A percentile compares a stretch with the other conserved stretches of the same genome.
Conservation (phyloP, 805 yeast species). For the Wickerhamiella allomyrinae region DNA sequence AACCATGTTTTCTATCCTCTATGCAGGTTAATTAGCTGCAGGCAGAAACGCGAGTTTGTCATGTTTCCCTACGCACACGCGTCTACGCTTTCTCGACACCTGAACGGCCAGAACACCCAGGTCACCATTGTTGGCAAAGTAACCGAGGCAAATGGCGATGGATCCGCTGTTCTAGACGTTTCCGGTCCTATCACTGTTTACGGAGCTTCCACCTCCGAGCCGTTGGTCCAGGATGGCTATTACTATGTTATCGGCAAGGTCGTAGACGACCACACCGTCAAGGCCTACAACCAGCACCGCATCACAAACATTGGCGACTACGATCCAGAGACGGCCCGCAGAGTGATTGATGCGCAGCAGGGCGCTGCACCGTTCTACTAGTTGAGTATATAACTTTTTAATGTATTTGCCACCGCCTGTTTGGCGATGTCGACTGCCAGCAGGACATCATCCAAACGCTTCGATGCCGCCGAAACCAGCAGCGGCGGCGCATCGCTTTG, state of each 20-base stretch:
- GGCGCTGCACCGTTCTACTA: background rate
- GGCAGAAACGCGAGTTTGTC: background rate
- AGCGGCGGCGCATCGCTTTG: background rate
- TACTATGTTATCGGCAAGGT: conserved; percentile 27
- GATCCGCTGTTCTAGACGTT: conserved; percentile 19
- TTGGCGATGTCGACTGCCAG: conserved; percentile 6
- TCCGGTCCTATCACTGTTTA: conserved; percentile 23
- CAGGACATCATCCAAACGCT: conserved; percentile 6
- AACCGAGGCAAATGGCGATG: conserved; percentile 18
- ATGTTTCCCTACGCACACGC: conserved; percentile 22
- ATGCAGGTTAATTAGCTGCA: background rate
- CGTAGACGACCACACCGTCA: conserved; percentile 19
- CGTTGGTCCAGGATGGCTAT: conserved; percentile 17
- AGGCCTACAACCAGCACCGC: conserved; percentile 10
- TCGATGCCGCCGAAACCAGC: conserved; percentile 3
- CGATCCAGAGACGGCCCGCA: conserved; percentile 4
- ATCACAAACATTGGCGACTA: conserved; percentile 16
- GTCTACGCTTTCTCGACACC: conserved; percentile 13
- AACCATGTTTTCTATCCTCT: no score
- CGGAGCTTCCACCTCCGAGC: conserved; percentile 12
- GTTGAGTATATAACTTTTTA: background rate
- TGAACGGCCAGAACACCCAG: conserved; percentile 15
- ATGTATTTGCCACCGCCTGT: background rate
- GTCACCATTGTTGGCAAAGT: conserved; percentile 26
- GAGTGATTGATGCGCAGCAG: conserved; percentile 7